Base-by-base conservation (phyloP, 192 early-diverging fungal genomes). In the Coemansia pectinata region DNA sequence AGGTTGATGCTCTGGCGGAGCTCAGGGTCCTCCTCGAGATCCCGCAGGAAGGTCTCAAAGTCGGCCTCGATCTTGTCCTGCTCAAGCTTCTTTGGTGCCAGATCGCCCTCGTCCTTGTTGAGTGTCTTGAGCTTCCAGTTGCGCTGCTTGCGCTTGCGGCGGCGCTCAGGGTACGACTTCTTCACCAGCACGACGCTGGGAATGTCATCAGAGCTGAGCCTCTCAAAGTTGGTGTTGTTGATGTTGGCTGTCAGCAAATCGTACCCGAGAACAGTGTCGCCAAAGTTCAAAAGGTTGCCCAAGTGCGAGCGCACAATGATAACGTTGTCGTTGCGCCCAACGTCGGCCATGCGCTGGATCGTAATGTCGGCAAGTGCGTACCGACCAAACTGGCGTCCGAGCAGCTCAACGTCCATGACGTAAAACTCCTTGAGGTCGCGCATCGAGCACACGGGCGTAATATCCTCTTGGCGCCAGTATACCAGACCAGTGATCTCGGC, bases 1-100 rank as follows among this genome's bases (percentile, higher is more conserved):
- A 99, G 87, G 69, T 99, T 97, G 70, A 99, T 85, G 72, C 93
- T 94, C 69, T 92, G 90, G 62, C 97, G 87, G 65, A 98, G 88
- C 84, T 99, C 97, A 29, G 94, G 87, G 86, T 99, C 97, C 83
- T 99, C 97, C 83, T 99, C 97, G 55, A 99, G 85, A 85, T 99
- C 97, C 71, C 95, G 90, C 90, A 98, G 84, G 86, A 99, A 99
- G 71, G 92, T 73, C 78, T 99, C 97, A 74, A 92, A 93, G 82
- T 99, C 97, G 47, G 91, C 79, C 62, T 97, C 95, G 50, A 89
- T 87, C 69, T 87, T 86, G 47, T 88, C 88, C 74, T 86, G 78
- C 31, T 96, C 95, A 67, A 90, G 85, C 72, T 94, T 94, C 70
- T 88, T 88, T 12, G 86, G 77, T 17, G 83, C 83, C 76, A 90